Base-by-base conservation (phyloP, 176 grass and related monocot genomes). In the Carex scoparia region DNA sequence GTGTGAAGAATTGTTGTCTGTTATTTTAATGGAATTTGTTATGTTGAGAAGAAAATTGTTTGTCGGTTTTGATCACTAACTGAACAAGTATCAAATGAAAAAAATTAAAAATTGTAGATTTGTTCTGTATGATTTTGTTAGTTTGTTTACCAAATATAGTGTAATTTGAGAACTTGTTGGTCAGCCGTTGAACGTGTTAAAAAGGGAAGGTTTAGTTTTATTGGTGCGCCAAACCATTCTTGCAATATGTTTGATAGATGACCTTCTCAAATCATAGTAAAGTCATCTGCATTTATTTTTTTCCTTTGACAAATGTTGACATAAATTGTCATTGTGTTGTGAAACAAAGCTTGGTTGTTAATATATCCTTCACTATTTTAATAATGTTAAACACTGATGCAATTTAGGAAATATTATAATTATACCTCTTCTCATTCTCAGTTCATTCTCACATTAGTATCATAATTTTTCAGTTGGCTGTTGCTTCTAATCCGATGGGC, bases 401-500 rank as follows among this genome's bases (percentile, higher is more conserved):
- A 72, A 46, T 16, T 55, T 16, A 58, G 74, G 71, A 54, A 75
- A 58, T 5, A 31, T 57, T 13, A 4, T 35, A 78, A 32, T 79
- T 58, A 58, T 79, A 57, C 27, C 13, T 58, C 12, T 28, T 77
- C 11, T 55, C 46, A 31, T 4, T 57, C 56, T 57, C 74, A 35
- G 27, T 74, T 57, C 30, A 18, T 79, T 79, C 28, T 79, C 30
- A 79, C 53, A 4, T 32, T 78, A 79, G 53, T 58, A 57, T 79
- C 19, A 58, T 79, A 35, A 79, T 8, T 35, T 79, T 79, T 28
- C 74, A 79, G 74, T 75, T 49, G 18, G 71, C 19, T 75, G 74
- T 58, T 57, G 27, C 74, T 35, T 57, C 74, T 79, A 53, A 83
- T 69, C 44, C 4, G 7, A 69, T 7, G 12, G 61, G 8, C 42